Evolutionary conservation across 805 yeast genomes (phyloP), one percentile per base, ranked within the genome.

Genomic region (Metschnikowia orientalis): DNA sequence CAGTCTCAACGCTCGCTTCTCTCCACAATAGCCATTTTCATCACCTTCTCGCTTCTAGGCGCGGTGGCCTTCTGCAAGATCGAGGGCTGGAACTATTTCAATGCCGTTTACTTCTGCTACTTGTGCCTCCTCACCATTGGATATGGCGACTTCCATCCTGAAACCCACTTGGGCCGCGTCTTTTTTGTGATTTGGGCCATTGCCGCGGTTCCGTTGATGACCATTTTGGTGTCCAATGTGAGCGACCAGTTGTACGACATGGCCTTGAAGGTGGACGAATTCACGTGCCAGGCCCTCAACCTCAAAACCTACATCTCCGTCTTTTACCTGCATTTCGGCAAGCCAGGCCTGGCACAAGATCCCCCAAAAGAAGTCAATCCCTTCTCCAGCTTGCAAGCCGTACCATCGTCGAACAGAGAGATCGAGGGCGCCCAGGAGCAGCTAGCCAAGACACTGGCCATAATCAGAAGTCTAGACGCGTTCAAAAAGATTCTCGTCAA

Each of bases 121-220:
- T 59, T 83, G 23, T 78, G 90, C 48, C 69, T 88, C 32, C 58
- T 86, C 5, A 84, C 95, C 0, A 81, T 88, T 35, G 95, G 95
- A 1, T 86, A 83, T 56, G 96, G 95, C 18, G 88, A 80, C 50
- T 77, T 64, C 45, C 65, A 76, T 1, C 95, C 95, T 1, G 36
- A 30, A 2, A 57, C 79, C 0, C 58, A 78, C 1, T 79, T 82
- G 5, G 94, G 95, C 1, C 60, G 81, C 25, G 72, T 81, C 1
- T 75, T 86, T 44, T 87, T 87, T 47, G 76, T 84, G 6, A 57
- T 77, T 7, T 88, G 95, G 95, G 81, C 88, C 0, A 53, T 88
- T 13, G 63, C 77, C 5, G 95, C 95, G 0, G 80, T 88, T 14
- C 96, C 96, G 1, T 63, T 86, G 32, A 86, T 87, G 94, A 83